Conservation (phyloP, 169 alveolate species). For the Babesia sp. region DNA sequence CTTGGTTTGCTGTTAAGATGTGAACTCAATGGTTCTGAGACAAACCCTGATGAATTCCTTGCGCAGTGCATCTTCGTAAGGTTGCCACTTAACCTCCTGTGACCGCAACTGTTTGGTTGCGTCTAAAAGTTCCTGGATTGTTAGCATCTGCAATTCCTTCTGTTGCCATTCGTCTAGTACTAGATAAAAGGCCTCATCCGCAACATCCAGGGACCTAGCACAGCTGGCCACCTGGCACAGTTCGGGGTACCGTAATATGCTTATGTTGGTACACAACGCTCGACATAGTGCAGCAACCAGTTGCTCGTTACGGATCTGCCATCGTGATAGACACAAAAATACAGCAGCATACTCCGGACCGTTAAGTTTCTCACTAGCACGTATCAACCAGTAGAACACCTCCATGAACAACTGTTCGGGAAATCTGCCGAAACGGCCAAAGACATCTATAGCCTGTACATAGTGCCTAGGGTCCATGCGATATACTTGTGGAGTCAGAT, state of each 20-base stretch:
- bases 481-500: slow-evolving; percentile 64
- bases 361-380: slow-evolving; percentile 61
- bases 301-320: slow-evolving; percentile 69
- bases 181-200: slow-evolving; percentile 70
- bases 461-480: slow-evolving; percentile 73
- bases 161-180: slow-evolving; percentile 75
- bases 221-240: slow-evolving; percentile 68
- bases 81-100: slow-evolving; percentile 46
- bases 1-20: slow-evolving; percentile 46
- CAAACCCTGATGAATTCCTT: slow-evolving; percentile 64
- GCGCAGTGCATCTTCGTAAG: slow-evolving; percentile 44
- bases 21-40: slow-evolving; percentile 16
- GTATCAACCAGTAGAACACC: slow-evolving; percentile 69
- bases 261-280: slow-evolving; percentile 66
- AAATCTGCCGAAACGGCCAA: slow-evolving; percentile 61
- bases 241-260: slow-evolving; percentile 64
- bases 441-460: slow-evolving; percentile 64
- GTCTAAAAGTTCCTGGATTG: slow-evolving; percentile 77
- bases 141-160: slow-evolving; percentile 71
- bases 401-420: slow-evolving; percentile 73
- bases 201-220: slow-evolving; percentile 62
- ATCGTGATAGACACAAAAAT: slow-evolving; percentile 60
- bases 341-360: slow-evolving; percentile 71
- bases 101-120: slow-evolving; percentile 13
- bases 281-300: slow-evolving; percentile 67